These are phyloP conservation scores for Teratosphaeria gauchensis DNA, from an alignment of 2,329 filamentous ascomycete species.

Conservation along the genomic window DNA sequence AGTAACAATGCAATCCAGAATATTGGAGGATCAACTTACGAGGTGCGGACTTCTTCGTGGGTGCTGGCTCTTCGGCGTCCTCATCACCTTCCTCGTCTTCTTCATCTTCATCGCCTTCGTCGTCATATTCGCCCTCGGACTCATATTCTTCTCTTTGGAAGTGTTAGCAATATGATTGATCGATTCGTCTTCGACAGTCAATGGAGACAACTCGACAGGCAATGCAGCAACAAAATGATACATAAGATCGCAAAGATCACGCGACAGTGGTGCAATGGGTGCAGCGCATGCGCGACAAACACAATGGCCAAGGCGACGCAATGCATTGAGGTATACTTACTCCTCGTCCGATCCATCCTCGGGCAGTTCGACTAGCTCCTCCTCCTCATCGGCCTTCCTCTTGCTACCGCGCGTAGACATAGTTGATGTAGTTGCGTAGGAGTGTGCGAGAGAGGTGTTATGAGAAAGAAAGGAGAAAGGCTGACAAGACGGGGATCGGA, in stretches of 20 bases:
- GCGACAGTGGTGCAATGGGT: neutral
- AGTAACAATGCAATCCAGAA: neutral
- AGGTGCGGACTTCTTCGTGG: neutral
- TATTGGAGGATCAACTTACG: neutral
- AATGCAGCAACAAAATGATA: neutral
- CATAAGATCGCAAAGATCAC: neutral
- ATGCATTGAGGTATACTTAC: conserved; percentile 2
- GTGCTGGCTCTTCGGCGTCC: conserved; percentile 1
- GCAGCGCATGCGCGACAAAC: neutral
- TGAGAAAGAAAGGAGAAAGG: neutral
- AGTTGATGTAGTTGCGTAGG: neutral
- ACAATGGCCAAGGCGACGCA: neutral
- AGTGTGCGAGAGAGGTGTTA: neutral
- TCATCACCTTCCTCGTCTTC: conserved; percentile 1
- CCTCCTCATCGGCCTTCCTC: conserved; percentile 4
- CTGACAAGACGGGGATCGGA: neutral
- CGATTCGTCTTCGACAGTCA: neutral
- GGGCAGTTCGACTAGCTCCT: conserved; percentile 3
- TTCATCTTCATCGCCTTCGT: conserved; percentile 4
- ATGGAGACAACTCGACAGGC: neutral
- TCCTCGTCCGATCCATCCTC: conserved; percentile 4
- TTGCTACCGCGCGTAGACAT: conserved; percentile 6
- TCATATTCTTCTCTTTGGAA: conserved; percentile 3
- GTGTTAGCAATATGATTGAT: neutral
- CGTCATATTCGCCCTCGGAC: conserved; percentile 3